Percentiles rank a stretch among this genome's conserved stretches.
These are phyloP conservation scores for Boletellus ananas DNA, from an alignment of 768 basidiomycete genomes.

Conservation along the genomic window DNA sequence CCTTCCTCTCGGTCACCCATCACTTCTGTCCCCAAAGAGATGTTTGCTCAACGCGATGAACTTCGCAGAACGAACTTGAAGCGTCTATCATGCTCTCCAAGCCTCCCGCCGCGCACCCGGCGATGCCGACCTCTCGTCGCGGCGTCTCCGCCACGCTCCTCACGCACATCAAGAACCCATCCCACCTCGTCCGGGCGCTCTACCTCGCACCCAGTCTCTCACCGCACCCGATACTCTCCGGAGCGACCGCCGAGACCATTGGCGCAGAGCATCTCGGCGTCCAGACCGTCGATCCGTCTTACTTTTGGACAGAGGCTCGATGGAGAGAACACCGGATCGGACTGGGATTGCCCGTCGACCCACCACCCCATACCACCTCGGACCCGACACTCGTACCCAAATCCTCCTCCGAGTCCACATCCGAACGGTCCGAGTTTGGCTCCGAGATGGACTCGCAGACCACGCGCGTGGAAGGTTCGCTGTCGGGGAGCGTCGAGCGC, in stretches of 20 bases:
- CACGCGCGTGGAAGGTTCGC: conserved; percentile 13
- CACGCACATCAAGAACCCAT: conserved; percentile 68
- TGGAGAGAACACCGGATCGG: conserved; percentile 78
- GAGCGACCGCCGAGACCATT: conserved; percentile 55
- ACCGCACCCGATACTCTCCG: conserved; percentile 72
- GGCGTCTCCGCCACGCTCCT: conserved; percentile 65
- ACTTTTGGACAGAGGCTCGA: conserved; percentile 70
- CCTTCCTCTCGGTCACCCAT: too few relatives aligned
- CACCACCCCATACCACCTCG: conserved; percentile 14
- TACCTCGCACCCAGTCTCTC: conserved; percentile 63
- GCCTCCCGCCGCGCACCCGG: conserved; percentile 62
- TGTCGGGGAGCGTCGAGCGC: conserved; percentile 7
- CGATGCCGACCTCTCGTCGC: conserved; percentile 55
- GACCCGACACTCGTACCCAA: neutral
- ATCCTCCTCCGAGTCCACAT: too few relatives aligned
- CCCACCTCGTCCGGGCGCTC: conserved; percentile 61
- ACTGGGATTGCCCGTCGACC: conserved; percentile 66
- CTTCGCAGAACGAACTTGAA: conserved; percentile 74
- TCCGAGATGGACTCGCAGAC: neutral
- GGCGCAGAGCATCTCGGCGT: conserved; percentile 50
- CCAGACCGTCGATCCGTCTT: conserved; percentile 64
- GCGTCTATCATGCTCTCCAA: conserved; percentile 77
- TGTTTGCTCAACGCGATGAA: neutral
- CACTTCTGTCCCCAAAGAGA: too few relatives aligned
- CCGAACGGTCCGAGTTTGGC: too few relatives aligned